These are phyloP conservation scores for Juncus effusus DNA, from an alignment of 176 grass and related monocot genomes.

Conservation along the genomic window DNA sequence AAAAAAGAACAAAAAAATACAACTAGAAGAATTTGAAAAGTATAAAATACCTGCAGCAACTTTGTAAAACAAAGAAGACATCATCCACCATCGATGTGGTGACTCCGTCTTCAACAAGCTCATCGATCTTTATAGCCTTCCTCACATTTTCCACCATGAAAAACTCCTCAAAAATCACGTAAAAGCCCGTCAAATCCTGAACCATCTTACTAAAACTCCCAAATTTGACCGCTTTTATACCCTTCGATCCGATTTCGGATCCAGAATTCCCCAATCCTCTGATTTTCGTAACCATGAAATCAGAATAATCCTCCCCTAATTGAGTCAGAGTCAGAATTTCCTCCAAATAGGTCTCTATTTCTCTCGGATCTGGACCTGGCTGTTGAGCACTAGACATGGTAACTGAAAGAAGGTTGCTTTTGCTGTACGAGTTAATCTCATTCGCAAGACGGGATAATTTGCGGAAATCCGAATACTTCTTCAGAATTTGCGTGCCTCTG, in stretches of 20 bases:
- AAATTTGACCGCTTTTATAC: constrained; percentile 66
- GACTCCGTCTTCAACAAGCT: constrained; percentile 51
- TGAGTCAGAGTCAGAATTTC: constrained; percentile 88
- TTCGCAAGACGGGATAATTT: constrained; percentile 52
- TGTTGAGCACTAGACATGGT: constrained; percentile 40
- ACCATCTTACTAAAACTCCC: constrained; percentile 72
- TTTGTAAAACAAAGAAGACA: constrained; percentile 83
- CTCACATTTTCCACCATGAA: constrained; percentile 98
- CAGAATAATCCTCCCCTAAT: constrained; percentile 85
- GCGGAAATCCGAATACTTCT: constrained; percentile 63
- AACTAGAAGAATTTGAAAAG: too few relatives aligned
- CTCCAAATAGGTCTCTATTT: constrained; percentile 70
- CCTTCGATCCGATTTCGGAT: constrained; percentile 57
- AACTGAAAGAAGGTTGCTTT: constrained; percentile 60
- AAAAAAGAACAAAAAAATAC: too few relatives aligned
- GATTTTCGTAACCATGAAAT: constrained; percentile 93
- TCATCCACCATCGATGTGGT: constrained; percentile 94
- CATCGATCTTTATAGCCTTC: constrained; percentile 85
- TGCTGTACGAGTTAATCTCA: constrained; percentile 88
- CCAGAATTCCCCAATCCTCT: constrained; percentile 59
- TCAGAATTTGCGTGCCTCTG: constrained; percentile 76
- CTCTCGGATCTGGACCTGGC: constrained; percentile 74
- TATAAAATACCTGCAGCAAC: constrained; percentile 43
- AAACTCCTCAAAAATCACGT: constrained; percentile 92
- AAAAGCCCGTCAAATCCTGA: constrained; percentile 80